A percentile compares a stretch with the other conserved stretches of the same genome.
These are phyloP conservation scores for Solanum sitiens DNA, from an alignment of 257 asterid species.

Conservation along the genomic window DNA sequence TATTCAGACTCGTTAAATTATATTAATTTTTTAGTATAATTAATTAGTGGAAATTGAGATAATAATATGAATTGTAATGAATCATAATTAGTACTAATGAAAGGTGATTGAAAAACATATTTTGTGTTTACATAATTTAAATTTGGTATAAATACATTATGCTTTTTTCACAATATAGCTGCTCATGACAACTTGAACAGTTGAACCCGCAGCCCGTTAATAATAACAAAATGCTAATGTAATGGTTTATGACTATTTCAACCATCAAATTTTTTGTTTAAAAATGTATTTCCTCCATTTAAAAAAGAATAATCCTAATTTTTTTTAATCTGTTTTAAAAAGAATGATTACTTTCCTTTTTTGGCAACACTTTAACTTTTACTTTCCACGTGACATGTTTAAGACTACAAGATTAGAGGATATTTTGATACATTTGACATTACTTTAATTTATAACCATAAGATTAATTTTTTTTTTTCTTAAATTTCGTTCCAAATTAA, in stretches of 20 bases:
- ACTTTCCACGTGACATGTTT: no score
- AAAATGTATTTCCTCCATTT: not conserved
- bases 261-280: not conserved
- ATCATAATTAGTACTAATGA: not conserved
- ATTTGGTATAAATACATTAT: not conserved
- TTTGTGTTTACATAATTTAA: not conserved
- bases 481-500: no score
- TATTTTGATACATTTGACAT: no score
- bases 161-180: not conserved
- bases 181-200: not conserved
- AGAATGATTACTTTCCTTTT: no score
- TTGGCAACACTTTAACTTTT: no score
- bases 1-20: not conserved
- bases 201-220: not conserved
- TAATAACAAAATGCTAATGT: not conserved
- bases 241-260: conserved; percentile 2
- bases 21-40: not conserved
- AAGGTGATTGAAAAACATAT: not conserved
- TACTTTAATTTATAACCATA: no score
- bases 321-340: no score
- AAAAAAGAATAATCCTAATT: no score
- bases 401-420: no score
- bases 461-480: no score
- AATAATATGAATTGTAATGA: not conserved
- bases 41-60: not conserved